Evolutionary conservation across 2,329 filamentous ascomycete genomes (phyloP).

Genomic region (Decorospora gaudefroyi): DNA sequence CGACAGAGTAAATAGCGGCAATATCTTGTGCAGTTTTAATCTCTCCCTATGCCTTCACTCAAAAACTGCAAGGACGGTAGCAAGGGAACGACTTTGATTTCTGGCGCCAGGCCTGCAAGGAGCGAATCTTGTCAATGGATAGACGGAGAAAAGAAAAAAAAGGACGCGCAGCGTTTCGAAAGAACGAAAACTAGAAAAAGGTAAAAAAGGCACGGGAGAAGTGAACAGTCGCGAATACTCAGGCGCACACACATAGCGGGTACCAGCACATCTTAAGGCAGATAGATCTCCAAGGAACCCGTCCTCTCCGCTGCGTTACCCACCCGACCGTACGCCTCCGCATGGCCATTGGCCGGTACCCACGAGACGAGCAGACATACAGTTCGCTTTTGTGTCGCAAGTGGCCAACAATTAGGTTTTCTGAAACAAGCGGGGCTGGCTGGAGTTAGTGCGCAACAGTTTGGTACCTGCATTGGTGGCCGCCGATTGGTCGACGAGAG

Average conservation of each 20-base stretch:
- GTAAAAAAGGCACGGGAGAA: conserved; percentile 5
- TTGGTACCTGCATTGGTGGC: conserved; percentile 5
- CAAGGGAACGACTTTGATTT: conserved; percentile 15
- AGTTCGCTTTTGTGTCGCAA: conserved; percentile 22
- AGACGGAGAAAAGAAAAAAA: conserved; percentile 17
- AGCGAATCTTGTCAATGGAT: conserved; percentile 22
- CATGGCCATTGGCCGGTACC: conserved; percentile 20
- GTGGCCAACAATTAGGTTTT: conserved; percentile 19
- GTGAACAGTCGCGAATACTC: conserved; percentile 28
- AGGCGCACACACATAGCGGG: conserved; percentile 30
- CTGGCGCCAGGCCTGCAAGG: conserved; percentile 42
- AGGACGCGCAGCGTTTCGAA: conserved; percentile 37
- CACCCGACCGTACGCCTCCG: background rate
- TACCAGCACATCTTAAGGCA: conserved; percentile 27
- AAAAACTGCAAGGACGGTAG: conserved; percentile 26
- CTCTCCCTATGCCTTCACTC: too few species aligned
- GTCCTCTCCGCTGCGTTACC: conserved; percentile 4
- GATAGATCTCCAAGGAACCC: conserved; percentile 32
- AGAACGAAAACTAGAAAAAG: conserved; percentile 21
- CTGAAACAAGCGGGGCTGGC: conserved; percentile 29
- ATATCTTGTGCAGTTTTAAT: too few species aligned
- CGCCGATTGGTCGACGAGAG: conserved; percentile 17
- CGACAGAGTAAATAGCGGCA: conserved; percentile 5
- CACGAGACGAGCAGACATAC: conserved; percentile 17
- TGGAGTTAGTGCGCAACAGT: conserved; percentile 10